Conservation (phyloP, 225 moss, liverwort and hornwort genomes). For the Antitrichia curtipendula region DNA sequence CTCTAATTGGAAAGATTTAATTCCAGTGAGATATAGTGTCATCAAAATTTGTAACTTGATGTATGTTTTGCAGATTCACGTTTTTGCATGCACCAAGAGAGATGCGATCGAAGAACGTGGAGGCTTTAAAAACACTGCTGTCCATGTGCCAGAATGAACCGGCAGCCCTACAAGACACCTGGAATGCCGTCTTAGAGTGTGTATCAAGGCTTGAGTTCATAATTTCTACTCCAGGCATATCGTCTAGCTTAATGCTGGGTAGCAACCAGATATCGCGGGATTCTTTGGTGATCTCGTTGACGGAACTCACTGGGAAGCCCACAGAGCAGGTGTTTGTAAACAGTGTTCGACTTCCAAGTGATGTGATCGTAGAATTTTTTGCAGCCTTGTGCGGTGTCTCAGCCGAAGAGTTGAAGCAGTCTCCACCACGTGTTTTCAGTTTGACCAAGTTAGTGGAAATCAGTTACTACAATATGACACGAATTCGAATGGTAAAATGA, state of each 20-base stretch:
- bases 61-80: slow-evolving; percentile 56
- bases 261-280: slow-evolving; percentile 90
- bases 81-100: slow-evolving; percentile 98
- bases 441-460: slow-evolving; percentile 97
- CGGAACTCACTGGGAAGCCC: slow-evolving; percentile 92
- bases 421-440: slow-evolving; percentile 96
- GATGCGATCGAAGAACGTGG: slow-evolving; percentile 98
- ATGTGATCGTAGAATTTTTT: slow-evolving; percentile 98
- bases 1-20: not conserved
- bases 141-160: slow-evolving; percentile 86
- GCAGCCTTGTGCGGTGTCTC: slow-evolving; percentile 95
- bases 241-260: slow-evolving; percentile 79
- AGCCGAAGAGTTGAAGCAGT: slow-evolving; percentile 89
- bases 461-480: slow-evolving; percentile 98
- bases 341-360: slow-evolving; percentile 92
- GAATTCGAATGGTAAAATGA: slow-evolving; percentile 88
- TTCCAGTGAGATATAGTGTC: not conserved
- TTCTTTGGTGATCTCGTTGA: slow-evolving; percentile 69
- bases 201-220: slow-evolving; percentile 95
- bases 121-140: slow-evolving; percentile 74
- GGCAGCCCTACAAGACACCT: slow-evolving; percentile 88
- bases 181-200: slow-evolving; percentile 98
- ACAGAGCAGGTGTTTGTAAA: slow-evolving; percentile 98
- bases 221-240: slow-evolving; percentile 72
- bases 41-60: not conserved